Evolutionary conservation across 2,329 filamentous ascomycete genomes (phyloP).

Genomic region (Teratosphaeria zuluensis): DNA sequence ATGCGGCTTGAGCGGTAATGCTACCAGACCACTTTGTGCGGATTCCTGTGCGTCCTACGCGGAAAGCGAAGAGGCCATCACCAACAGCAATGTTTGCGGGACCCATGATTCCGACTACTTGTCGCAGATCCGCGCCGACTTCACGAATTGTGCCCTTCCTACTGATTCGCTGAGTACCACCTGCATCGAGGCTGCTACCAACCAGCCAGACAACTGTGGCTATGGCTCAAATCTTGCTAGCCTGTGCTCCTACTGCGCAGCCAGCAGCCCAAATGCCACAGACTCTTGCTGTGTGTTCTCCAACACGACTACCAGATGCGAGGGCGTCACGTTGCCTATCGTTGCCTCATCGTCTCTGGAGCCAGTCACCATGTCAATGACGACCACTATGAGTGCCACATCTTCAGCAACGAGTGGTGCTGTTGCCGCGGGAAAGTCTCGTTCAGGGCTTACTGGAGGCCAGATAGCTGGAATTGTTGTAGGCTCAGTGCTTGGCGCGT

Average conservation of each 20-base stretch:
- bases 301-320: constrained; percentile 62
- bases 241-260: constrained; percentile 76
- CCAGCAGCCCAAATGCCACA: constrained; percentile 79
- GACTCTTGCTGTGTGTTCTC: constrained; percentile 90
- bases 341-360: constrained; percentile 50
- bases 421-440: constrained; percentile 16
- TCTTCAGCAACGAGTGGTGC: neutral
- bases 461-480: constrained; percentile 85
- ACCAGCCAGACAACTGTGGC: constrained; percentile 82
- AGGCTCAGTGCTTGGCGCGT: constrained; percentile 62
- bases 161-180: constrained; percentile 62
- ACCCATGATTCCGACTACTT: constrained; percentile 54
- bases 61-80: constrained; percentile 77
- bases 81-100: constrained; percentile 66
- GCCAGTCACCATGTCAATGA: constrained; percentile 54
- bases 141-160: constrained; percentile 78
- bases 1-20: constrained; percentile 56
- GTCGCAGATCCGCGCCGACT: constrained; percentile 79
- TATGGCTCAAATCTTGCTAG: constrained; percentile 62
- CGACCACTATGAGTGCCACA: constrained; percentile 36
- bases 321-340: constrained; percentile 62
- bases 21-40: constrained; percentile 72
- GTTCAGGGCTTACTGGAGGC: constrained; percentile 61
- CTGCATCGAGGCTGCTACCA: constrained; percentile 67
- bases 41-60: constrained; percentile 82